Evolutionary conservation across 495 filamentous ascomycete species (phyloP).

Genomic region (Poronia punctata): DNA sequence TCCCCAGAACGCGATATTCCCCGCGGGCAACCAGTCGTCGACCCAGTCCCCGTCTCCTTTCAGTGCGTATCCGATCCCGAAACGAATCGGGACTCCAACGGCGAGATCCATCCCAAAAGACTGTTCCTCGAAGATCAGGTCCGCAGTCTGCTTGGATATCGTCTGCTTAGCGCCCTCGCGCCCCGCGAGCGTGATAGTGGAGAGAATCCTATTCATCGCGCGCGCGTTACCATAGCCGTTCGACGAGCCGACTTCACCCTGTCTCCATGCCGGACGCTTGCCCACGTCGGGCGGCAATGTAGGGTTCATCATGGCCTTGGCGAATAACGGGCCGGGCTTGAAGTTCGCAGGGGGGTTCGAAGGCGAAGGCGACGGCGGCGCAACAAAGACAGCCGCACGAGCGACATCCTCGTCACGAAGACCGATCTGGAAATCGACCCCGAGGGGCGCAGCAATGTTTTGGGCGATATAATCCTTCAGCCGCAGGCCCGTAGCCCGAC

Average conservation of each 20-base stretch:
- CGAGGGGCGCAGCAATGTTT: slow-evolving; percentile 30
- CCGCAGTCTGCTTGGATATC: slow-evolving; percentile 26
- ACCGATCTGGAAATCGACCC: slow-evolving; percentile 37
- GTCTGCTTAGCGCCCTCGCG: slow-evolving; percentile 1
- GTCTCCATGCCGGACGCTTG: slow-evolving; percentile 4
- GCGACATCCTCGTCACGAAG: slow-evolving; percentile 24
- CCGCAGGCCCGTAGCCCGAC: slow-evolving; percentile 26
- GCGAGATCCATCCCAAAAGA: slow-evolving; percentile 29
- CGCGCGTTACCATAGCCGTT: slow-evolving; percentile 11
- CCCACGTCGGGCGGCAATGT: slow-evolving; percentile 2
- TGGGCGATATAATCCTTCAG: slow-evolving; percentile 36
- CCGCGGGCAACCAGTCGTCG: slow-evolving; percentile 21
- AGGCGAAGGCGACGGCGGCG: slow-evolving; percentile 13
- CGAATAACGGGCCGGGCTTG: slow-evolving; percentile 2
- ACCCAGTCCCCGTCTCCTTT: slow-evolving; percentile 11
- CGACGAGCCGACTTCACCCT: slow-evolving; percentile 7
- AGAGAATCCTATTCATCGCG: slow-evolving; percentile 10
- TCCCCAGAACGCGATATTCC: slow-evolving; percentile 34
- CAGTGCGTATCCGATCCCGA: slow-evolving; percentile 34
- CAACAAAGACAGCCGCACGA: slow-evolving; percentile 25
- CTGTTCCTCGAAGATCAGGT: slow-evolving; percentile 34
- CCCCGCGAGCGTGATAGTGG: slow-evolving; percentile 8
- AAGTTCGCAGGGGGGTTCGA: not conserved
- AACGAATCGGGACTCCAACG: slow-evolving; percentile 17
- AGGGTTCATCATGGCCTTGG: slow-evolving; percentile 4